Percentiles rank a stretch among this genome's conserved stretches.
Conservation (phyloP, 2,329 filamentous ascomycete genomes). For the Cladorrhinum sp. region DNA sequence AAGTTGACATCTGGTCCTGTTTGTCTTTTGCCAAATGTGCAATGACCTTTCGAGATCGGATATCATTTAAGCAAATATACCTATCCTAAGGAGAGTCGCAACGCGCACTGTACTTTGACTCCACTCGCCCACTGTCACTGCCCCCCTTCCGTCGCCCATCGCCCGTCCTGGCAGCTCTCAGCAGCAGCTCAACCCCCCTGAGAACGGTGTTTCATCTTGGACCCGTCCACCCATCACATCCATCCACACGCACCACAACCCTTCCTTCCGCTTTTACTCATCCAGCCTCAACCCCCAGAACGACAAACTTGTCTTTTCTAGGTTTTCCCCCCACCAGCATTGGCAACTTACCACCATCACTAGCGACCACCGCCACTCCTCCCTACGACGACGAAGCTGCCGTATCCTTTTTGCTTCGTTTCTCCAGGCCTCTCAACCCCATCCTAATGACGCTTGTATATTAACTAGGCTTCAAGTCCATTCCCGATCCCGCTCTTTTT, state of each 20-base stretch:
- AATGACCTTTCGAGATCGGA: not conserved
- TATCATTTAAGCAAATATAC: not conserved
- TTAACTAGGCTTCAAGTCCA: not conserved
- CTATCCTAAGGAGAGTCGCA: not conserved
- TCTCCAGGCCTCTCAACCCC: not conserved
- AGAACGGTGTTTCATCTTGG: not conserved
- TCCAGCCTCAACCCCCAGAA: not conserved
- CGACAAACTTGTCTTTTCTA: not conserved
- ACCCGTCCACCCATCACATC: not conserved
- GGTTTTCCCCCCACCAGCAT: not conserved
- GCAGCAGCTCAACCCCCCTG: not conserved
- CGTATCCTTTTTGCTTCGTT: not conserved
- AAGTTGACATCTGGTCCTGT: too few relatives aligned
- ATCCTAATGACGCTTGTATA: conserved; percentile 3
- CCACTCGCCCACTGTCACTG: not conserved
- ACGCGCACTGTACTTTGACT: not conserved
- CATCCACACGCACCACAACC: not conserved
- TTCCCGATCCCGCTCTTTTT: conserved; percentile 1
- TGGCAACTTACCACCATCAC: not conserved
- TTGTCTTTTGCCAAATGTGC: too few relatives aligned
- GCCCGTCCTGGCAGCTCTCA: not conserved
- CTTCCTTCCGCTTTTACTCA: not conserved
- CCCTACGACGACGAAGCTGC: not conserved
- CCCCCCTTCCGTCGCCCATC: not conserved
- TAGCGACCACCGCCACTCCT: not conserved